Conservation (phyloP, 345 rosid genomes). For the Toxicodendron radicans region DNA sequence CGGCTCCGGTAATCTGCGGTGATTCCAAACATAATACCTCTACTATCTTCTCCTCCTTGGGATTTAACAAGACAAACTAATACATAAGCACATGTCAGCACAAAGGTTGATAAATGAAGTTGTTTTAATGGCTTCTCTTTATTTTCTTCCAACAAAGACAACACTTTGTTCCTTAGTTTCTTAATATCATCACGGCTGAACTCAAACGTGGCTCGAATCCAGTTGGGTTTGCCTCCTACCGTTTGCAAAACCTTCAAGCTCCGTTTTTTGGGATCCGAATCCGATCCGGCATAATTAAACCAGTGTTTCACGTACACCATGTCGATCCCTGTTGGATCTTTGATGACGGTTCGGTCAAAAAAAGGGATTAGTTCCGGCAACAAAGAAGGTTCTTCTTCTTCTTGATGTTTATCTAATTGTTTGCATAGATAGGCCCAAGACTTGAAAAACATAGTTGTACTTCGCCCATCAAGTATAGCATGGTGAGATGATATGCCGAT, state of each 20-base stretch:
- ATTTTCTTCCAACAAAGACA: too few relatives aligned
- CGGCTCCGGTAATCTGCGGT: conserved; percentile 36
- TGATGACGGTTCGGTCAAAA: conserved; percentile 24
- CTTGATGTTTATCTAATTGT: background rate
- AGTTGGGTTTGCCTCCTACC: background rate
- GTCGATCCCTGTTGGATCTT: conserved; percentile 29
- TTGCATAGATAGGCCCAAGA: conserved; percentile 41
- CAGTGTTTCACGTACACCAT: conserved; percentile 9
- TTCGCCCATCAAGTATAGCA: conserved; percentile 36
- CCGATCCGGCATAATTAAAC: background rate
- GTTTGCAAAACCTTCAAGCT: conserved; percentile 12
- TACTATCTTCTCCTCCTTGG: conserved; percentile 20
- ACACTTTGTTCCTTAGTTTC: conserved; percentile 31
- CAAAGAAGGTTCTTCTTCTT: background rate
- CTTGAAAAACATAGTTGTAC: conserved; percentile 36
- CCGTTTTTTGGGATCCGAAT: conserved; percentile 3
- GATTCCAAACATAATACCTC: conserved; percentile 18
- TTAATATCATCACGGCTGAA: conserved; percentile 25
- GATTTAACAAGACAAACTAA: conserved; percentile 32
- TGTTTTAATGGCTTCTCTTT: background rate
- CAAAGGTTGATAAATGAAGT: conserved; percentile 33
- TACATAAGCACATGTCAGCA: conserved; percentile 32
- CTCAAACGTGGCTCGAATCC: conserved; percentile 29
- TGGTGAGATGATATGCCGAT: conserved; percentile 16
- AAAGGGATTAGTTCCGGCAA: conserved; percentile 30